A percentile compares a stretch with the other conserved stretches of the same genome.
These are phyloP conservation scores for Metschnikowia hibisci DNA, from an alignment of 805 yeast species.

Conservation along the genomic window DNA sequence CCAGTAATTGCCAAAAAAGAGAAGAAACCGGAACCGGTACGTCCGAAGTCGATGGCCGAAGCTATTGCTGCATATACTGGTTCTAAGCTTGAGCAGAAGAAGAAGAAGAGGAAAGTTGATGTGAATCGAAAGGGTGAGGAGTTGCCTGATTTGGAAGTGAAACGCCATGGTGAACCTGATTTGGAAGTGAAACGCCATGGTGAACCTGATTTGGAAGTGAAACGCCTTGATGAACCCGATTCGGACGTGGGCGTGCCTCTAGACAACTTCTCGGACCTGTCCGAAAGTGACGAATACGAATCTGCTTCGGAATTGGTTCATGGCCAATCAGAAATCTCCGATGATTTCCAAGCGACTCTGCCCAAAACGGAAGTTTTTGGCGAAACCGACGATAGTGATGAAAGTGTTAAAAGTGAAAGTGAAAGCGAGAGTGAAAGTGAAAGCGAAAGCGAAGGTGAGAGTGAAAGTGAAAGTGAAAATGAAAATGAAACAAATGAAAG, in stretches of 20 bases:
- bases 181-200: too few species aligned
- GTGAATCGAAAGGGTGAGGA: neutral
- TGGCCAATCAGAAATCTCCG: neutral
- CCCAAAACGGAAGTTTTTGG: too few species aligned
- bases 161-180: too few species aligned
- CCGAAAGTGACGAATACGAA: constrained; percentile 25
- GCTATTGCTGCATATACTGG: constrained; percentile 58
- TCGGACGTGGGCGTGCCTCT: too few species aligned
- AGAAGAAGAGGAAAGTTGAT: constrained; percentile 20
- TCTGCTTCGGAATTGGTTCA: constrained; percentile 29
- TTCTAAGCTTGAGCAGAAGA: constrained; percentile 48
- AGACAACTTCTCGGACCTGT: constrained; percentile 3
- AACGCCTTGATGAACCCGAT: too few species aligned
- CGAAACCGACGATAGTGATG: constrained; percentile 5
- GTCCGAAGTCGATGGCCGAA: constrained; percentile 48
- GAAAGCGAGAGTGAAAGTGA: constrained; percentile 20
- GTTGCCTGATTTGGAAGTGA: too few species aligned
- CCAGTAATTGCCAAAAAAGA: constrained; percentile 3
- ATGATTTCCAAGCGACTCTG: constrained; percentile 1
- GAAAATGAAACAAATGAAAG: neutral
- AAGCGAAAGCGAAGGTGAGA: constrained; percentile 26
- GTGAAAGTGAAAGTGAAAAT: constrained; percentile 18
- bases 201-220: too few species aligned
- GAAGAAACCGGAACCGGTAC: constrained; percentile 11
- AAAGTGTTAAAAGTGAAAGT: constrained; percentile 9